A percentile compares a stretch with the other conserved stretches of the same genome.
Conservation (phyloP, 768 basidiomycete species). For the Tulasnella sp. region DNA sequence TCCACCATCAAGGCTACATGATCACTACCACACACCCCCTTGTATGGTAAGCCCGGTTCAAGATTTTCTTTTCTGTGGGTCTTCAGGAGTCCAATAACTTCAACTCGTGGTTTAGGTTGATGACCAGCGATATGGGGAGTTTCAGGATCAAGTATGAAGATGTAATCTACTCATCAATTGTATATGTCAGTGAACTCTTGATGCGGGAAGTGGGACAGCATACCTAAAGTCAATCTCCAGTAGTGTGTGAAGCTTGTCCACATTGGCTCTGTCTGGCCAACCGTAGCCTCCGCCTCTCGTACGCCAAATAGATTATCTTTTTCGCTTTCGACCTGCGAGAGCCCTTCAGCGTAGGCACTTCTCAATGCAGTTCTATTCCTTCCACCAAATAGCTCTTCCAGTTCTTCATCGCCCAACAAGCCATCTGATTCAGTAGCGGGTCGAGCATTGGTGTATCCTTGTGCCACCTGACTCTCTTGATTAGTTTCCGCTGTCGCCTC, state of each 20-base stretch:
- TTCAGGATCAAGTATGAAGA: conserved; percentile 64
- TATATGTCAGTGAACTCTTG: neutral
- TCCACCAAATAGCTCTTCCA: conserved; percentile 36
- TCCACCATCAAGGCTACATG: conserved; percentile 71
- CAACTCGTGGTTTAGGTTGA: conserved; percentile 7
- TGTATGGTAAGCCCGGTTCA: conserved; percentile 62
- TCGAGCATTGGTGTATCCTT: conserved; percentile 62
- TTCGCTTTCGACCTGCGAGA: conserved; percentile 17
- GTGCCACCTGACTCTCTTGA: conserved; percentile 49
- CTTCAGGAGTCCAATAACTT: conserved; percentile 43
- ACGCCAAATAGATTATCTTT: conserved; percentile 34
- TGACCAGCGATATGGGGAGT: conserved; percentile 24
- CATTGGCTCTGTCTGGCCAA: conserved; percentile 50
- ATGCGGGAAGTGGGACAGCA: neutral
- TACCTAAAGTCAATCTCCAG: conserved; percentile 73
- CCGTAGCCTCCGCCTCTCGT: conserved; percentile 27
- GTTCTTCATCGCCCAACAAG: conserved; percentile 45
- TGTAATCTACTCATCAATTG: conserved; percentile 52
- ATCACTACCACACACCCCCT: conserved; percentile 71
- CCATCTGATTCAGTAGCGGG: conserved; percentile 47
- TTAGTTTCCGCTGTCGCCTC: neutral
- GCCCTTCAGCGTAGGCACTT: conserved; percentile 59
- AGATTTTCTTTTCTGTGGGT: conserved; percentile 49
- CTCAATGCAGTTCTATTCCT: conserved; percentile 17
- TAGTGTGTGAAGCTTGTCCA: conserved; percentile 85